Conservation (phyloP, 306 rosid genomes). For the Delonix regia region DNA sequence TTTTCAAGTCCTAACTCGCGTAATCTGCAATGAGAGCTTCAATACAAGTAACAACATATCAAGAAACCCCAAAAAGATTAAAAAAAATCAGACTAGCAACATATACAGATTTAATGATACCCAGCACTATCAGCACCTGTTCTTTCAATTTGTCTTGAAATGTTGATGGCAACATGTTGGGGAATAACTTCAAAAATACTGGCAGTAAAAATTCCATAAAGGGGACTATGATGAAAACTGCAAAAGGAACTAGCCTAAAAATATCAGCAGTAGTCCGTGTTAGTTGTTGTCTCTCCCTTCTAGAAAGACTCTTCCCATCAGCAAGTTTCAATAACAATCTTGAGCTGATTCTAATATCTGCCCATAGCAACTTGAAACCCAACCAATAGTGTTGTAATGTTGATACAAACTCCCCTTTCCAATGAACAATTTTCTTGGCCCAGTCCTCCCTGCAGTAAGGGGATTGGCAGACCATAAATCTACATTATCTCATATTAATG, state of each 20-base stretch:
- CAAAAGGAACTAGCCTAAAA: conserved; percentile 89
- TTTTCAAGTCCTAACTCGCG: conserved; percentile 27
- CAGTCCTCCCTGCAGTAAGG: conserved; percentile 78
- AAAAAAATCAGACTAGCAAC: conserved; percentile 17
- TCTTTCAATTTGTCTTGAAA: conserved; percentile 97
- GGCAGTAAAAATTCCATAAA: conserved; percentile 92
- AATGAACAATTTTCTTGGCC: conserved; percentile 82
- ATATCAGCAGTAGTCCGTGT: conserved; percentile 91
- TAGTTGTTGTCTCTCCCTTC: conserved; percentile 93
- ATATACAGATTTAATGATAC: not conserved
- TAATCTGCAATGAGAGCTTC: conserved; percentile 16
- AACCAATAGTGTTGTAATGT: conserved; percentile 92
- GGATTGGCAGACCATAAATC: conserved; percentile 35
- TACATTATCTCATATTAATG: conserved; percentile 4
- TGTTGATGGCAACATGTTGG: conserved; percentile 95
- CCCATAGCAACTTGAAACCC: conserved; percentile 85
- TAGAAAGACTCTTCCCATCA: conserved; percentile 86
- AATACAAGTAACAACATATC: not conserved
- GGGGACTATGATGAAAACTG: conserved; percentile 88
- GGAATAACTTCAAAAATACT: conserved; percentile 83
- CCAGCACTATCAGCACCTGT: conserved; percentile 56
- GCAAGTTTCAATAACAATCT: conserved; percentile 87
- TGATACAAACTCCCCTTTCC: conserved; percentile 76
- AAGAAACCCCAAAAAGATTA: not conserved
- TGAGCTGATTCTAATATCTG: conserved; percentile 82